These are phyloP conservation scores for Lactifluus piperatus DNA, from an alignment of 768 basidiomycete species.

Conservation along the genomic window DNA sequence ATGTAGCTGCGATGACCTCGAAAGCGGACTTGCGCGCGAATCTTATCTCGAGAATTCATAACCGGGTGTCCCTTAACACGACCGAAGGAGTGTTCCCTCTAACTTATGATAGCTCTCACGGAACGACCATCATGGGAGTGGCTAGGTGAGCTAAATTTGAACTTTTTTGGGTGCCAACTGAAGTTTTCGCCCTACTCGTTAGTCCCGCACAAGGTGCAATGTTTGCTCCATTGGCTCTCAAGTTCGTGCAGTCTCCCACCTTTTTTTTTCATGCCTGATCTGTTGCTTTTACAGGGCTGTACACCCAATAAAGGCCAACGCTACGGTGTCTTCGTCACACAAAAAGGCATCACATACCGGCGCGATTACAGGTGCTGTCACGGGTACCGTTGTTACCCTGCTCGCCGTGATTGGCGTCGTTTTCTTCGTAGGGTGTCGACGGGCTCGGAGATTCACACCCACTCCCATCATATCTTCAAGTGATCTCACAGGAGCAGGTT, in stretches of 20 bases:
- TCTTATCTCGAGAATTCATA: conserved; percentile 10
- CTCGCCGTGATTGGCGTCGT: neutral
- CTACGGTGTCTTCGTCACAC: neutral
- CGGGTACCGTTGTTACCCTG: conserved; percentile 7
- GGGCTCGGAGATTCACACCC: neutral
- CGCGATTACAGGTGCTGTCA: conserved; percentile 13
- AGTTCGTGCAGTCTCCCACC: conserved; percentile 19
- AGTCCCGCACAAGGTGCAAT: conserved; percentile 23
- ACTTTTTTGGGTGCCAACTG: neutral
- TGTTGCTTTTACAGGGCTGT: neutral
- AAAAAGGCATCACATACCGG: conserved; percentile 1
- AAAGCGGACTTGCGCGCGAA: neutral
- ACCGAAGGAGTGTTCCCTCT: conserved; percentile 7
- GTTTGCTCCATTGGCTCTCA: conserved; percentile 22
- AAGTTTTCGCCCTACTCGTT: neutral
- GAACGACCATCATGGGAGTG: neutral
- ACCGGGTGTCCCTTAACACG: neutral
- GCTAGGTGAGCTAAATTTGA: conserved; percentile 10
- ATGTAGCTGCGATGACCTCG: conserved; percentile 6
- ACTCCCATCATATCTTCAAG: neutral
- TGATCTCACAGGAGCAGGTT: neutral
- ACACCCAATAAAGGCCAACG: neutral
- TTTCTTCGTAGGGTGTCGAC: conserved; percentile 3
- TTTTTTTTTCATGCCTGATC: neutral
- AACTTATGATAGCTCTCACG: neutral